phyloP scores from a whole-genome alignment of 371 early-diverging fungal species.

The Dinochytrium kinnereticum region DNA sequence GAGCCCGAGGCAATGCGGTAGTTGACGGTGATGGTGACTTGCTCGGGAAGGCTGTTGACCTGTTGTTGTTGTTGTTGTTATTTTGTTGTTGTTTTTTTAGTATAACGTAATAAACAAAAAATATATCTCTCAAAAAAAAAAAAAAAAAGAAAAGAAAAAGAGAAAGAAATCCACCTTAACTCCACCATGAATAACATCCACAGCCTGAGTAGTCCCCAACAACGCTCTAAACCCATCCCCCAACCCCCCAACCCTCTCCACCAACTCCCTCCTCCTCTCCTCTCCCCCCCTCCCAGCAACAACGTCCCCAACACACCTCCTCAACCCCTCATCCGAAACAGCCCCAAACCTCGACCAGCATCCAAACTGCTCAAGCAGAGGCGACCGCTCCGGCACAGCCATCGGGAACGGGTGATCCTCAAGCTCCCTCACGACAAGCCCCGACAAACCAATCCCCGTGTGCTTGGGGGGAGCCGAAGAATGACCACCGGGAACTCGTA shows the following conservation, averaged over 20 bases:
- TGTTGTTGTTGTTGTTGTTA: too few species aligned
- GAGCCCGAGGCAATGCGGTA: constrained; percentile 43
- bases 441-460: constrained; percentile 47
- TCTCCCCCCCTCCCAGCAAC: constrained; percentile 1
- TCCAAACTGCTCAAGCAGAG: constrained; percentile 21
- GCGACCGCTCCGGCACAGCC: neutral
- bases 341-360: constrained; percentile 27
- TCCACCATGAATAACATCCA: constrained; percentile 52
- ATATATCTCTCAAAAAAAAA: neutral
- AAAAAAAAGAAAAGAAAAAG: neutral
- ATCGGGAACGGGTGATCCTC: constrained; percentile 27
- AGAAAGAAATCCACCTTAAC: constrained; percentile 34
- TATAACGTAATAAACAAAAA: neutral
- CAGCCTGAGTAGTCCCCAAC: constrained; percentile 47
- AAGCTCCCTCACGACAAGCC: constrained; percentile 32
- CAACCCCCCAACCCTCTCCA: neutral
- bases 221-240: constrained; percentile 18
- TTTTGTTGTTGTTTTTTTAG: too few species aligned
- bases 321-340: neutral
- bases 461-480: constrained; percentile 49
- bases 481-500: constrained; percentile 49
- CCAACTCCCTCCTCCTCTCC: constrained; percentile 1
- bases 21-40: constrained; percentile 37
- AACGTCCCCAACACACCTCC: neutral
- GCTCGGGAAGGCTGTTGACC: constrained; percentile 50